phyloP scores from a whole-genome alignment of 371 early-diverging fungal genomes.

The Saksenaea vasiformis region DNA sequence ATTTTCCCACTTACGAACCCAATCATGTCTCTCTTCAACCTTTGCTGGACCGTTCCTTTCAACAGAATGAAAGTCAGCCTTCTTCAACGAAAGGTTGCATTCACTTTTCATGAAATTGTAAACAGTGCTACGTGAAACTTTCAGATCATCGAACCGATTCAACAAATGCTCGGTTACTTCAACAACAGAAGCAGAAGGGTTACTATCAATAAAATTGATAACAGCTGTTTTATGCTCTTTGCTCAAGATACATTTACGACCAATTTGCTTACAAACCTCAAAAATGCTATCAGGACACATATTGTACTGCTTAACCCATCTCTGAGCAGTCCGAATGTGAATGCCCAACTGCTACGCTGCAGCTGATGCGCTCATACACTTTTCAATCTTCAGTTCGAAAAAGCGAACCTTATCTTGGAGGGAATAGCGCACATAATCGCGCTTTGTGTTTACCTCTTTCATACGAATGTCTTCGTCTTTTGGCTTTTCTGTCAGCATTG shows the following conservation, averaged over 20 bases:
- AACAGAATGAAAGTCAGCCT: neutral
- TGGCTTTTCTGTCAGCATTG: conserved; percentile 12
- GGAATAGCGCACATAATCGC: conserved; percentile 19
- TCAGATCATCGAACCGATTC: conserved; percentile 11
- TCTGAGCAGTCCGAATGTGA: conserved; percentile 18
- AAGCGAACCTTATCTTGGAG: conserved; percentile 19
- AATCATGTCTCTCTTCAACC: neutral
- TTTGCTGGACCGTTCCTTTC: neutral
- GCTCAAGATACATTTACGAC: conserved; percentile 10
- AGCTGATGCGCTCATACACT: conserved; percentile 23
- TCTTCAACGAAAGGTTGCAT: neutral
- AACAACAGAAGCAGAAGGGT: conserved; percentile 16
- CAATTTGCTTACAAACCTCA: conserved; percentile 13
- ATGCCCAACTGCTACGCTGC: conserved; percentile 38
- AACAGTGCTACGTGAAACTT: neutral
- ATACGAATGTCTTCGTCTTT: conserved; percentile 21
- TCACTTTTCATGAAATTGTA: neutral
- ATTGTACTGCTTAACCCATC: conserved; percentile 17
- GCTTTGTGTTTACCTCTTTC: conserved; percentile 20
- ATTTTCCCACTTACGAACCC: neutral
- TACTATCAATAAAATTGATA: conserved; percentile 17
- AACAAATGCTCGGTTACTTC: conserved; percentile 18
- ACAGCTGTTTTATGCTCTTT: conserved; percentile 19
- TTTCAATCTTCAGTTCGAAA: conserved; percentile 12
- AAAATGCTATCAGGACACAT: conserved; percentile 19